These are phyloP conservation scores for Pythium insidiosum DNA, from an alignment of 352 stramenopile genomes.

Conservation along the genomic window DNA sequence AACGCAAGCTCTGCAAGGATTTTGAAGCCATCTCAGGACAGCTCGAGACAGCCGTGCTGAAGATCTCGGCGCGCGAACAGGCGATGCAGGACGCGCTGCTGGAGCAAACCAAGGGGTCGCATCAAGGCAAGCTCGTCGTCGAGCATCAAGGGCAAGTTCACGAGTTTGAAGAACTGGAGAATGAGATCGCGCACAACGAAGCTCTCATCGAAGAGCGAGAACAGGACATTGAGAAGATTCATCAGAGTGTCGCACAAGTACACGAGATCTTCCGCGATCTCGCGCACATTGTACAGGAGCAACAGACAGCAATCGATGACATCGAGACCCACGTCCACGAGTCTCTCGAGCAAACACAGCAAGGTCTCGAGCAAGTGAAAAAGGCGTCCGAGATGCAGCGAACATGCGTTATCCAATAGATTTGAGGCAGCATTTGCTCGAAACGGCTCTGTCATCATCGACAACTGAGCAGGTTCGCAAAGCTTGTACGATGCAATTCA, in stretches of 20 bases:
- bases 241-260: constrained; percentile 85
- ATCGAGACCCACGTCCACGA: constrained; percentile 83
- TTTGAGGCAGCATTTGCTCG: too few species aligned
- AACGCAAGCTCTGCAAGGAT: constrained; percentile 76
- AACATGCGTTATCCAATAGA: constrained; percentile 66
- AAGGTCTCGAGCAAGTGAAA: constrained; percentile 76
- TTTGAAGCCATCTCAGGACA: constrained; percentile 73
- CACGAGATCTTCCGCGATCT: constrained; percentile 89
- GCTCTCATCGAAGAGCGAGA: constrained; percentile 86
- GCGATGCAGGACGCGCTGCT: constrained; percentile 40
- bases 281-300: constrained; percentile 76
- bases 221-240: constrained; percentile 82
- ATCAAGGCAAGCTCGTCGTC: constrained; percentile 39
- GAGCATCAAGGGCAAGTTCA: constrained; percentile 70
- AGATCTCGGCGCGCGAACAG: constrained; percentile 60
- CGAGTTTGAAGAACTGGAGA: constrained; percentile 75
- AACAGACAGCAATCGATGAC: constrained; percentile 80
- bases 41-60: constrained; percentile 53
- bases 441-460: too few species aligned
- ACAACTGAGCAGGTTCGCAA: too few species aligned
- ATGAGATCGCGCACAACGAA: constrained; percentile 84
- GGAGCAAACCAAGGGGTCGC: constrained; percentile 21
- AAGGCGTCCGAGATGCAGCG: constrained; percentile 79
- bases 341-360: constrained; percentile 76
- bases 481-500: too few species aligned